These are phyloP conservation scores for Phoenix roebelenii DNA, from an alignment of 176 grass and related monocot species.

Conservation along the genomic window DNA sequence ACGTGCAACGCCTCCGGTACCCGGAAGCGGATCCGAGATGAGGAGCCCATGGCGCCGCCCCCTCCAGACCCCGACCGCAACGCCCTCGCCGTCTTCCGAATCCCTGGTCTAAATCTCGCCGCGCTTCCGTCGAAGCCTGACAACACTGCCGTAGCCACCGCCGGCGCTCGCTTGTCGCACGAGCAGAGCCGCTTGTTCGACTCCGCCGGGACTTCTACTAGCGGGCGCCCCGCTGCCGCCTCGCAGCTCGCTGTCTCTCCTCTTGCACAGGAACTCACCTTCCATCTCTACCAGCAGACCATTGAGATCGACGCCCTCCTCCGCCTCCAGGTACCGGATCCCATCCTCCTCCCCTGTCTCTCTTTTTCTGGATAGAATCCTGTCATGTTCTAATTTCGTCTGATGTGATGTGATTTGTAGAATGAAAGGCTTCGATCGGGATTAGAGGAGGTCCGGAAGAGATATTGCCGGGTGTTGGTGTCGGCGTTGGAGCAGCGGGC, in stretches of 20 bases:
- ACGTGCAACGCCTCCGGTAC: slow-evolving; percentile 27
- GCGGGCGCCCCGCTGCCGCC: slow-evolving; percentile 20
- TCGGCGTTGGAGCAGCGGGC: slow-evolving; percentile 16
- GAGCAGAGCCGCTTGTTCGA: slow-evolving; percentile 12
- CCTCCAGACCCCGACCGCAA: not conserved
- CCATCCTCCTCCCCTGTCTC: not conserved
- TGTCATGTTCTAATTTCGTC: no score
- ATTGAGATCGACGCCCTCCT: slow-evolving; percentile 36
- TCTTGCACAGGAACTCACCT: slow-evolving; percentile 18
- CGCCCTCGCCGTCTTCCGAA: not conserved
- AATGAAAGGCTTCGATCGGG: slow-evolving; percentile 30
- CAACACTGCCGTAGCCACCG: not conserved
- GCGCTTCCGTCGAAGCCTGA: not conserved
- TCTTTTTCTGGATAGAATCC: no score
- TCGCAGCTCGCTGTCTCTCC: not conserved
- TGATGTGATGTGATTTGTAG: slow-evolving; percentile 2
- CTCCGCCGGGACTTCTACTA: slow-evolving; percentile 32
- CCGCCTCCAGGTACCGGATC: slow-evolving; percentile 31
- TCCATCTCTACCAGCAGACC: slow-evolving; percentile 28
- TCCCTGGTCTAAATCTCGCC: not conserved
- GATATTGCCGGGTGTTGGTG: slow-evolving; percentile 31
- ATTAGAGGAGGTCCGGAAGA: slow-evolving; percentile 32
- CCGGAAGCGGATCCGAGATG: slow-evolving; percentile 36
- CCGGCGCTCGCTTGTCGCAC: not conserved
- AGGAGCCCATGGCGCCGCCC: not conserved